Evolutionary conservation across 257 asterid species (phyloP).

Genomic region (Handroanthus guayacan): DNA sequence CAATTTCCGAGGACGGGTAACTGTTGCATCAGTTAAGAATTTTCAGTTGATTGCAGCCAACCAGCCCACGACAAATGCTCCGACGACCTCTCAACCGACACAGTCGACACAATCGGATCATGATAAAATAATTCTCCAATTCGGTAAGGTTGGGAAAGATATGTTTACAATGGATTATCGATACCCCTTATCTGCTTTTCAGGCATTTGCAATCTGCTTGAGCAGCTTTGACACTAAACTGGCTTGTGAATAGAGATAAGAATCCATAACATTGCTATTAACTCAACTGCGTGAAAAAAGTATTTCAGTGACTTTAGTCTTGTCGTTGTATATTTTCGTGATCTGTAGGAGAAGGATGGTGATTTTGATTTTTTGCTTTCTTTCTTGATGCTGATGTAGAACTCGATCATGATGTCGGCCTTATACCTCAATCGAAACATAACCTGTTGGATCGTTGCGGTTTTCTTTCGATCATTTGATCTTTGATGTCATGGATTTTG

Average conservation of each 20-base stretch:
- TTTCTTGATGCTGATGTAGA: not conserved
- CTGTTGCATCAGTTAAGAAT: constrained; percentile 73
- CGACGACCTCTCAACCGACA: constrained; percentile 44
- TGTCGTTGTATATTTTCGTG: constrained; percentile 16
- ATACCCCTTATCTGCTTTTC: constrained; percentile 73
- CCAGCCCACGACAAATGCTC: constrained; percentile 39
- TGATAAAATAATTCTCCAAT: constrained; percentile 68
- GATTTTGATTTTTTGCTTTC: not conserved
- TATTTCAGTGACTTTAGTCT: constrained; percentile 11
- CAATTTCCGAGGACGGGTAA: constrained; percentile 72
- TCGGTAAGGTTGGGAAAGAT: constrained; percentile 75
- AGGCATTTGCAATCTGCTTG: constrained; percentile 78
- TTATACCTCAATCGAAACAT: not conserved
- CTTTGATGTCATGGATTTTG: not conserved
- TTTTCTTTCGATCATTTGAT: not conserved
- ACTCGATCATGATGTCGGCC: not conserved
- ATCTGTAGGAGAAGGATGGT: constrained; percentile 9
- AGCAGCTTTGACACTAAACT: constrained; percentile 82
- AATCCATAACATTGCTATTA: constrained; percentile 1
- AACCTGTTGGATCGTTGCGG: not conserved
- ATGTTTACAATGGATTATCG: constrained; percentile 80
- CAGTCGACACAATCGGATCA: constrained; percentile 45
- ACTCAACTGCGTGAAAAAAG: constrained; percentile 10
- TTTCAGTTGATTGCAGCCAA: constrained; percentile 68
- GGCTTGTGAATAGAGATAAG: constrained; percentile 65